Percentiles rank a stretch among this genome's conserved stretches.
phyloP scores from a whole-genome alignment of 2,329 filamentous ascomycete species.

The Pseudonectria buxi region DNA sequence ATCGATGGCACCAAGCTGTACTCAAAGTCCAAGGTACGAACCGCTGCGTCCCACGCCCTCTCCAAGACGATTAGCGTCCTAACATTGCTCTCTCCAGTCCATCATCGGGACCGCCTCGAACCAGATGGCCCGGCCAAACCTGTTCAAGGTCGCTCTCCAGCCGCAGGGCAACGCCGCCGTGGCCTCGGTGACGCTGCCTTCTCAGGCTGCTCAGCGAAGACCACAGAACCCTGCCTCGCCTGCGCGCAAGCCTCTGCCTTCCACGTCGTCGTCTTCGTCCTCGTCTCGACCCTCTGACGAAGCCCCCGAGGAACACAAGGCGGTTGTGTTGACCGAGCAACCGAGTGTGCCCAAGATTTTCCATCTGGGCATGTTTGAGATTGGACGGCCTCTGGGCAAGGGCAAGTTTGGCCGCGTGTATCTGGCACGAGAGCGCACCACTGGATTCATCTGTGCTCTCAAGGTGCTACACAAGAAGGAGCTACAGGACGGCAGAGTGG shows the following conservation, averaged over 20 bases:
- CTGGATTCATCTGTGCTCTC: constrained; percentile 75
- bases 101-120: constrained; percentile 31
- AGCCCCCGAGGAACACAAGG: constrained; percentile 41
- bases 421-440: constrained; percentile 69
- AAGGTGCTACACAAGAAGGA: constrained; percentile 83
- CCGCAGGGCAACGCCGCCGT: constrained; percentile 63
- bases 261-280: too few relatives aligned
- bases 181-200: constrained; percentile 60
- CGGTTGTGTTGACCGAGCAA: constrained; percentile 49
- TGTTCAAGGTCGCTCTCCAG: constrained; percentile 81
- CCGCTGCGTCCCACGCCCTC: background rate
- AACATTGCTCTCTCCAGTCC: constrained; percentile 24
- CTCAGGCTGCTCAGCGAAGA: constrained; percentile 56
- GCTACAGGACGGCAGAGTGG: constrained; percentile 65
- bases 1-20: constrained; percentile 47
- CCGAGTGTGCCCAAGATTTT: constrained; percentile 57
- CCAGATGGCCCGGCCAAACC: constrained; percentile 60
- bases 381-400: constrained; percentile 78
- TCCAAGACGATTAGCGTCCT: constrained; percentile 32
- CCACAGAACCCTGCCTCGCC: constrained; percentile 42
- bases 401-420: constrained; percentile 86
- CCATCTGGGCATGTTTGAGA: constrained; percentile 92
- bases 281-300: constrained; percentile 43
- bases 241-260: constrained; percentile 42
- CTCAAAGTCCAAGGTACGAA: constrained; percentile 68